Base-by-base conservation (phyloP, 345 rosid species). In the Zanthoxylum bungeanum region DNA sequence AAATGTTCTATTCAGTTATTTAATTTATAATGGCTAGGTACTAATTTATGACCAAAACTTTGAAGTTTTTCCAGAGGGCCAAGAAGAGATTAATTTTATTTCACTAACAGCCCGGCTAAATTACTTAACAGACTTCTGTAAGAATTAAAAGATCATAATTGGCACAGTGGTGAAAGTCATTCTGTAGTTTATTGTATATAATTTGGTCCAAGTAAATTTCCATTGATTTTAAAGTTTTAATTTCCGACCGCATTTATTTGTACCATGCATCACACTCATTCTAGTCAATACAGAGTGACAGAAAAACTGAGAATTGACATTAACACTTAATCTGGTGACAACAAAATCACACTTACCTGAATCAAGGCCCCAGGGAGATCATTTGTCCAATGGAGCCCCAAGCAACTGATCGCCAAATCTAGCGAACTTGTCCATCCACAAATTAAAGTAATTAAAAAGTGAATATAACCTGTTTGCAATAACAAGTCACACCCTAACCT, bases 361-460 rank as follows among this genome's bases (percentile, higher is more conserved):
- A 92, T 95, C 99, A 95, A 91, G 68, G 99, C 85, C 67, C 99
- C 99, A 19, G 96, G 99, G 75, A 95, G 97, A 85, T 95, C 99
- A 80, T 95, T 95, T 63, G 98, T 92, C 98, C 99, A 95, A 46
- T 95, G 99, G 63, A 95, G 96, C 64, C 99, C 99, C 83, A 95
- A 78, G 70, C 93, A 89, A 78, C 96, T 92, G 69, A 95, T 81
- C 65, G 89, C 87, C 85, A 92, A 77, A 85, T 95, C 99, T 75
- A 95, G 79, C 21, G 99, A 95, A 82, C 99, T 95, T 87, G n/a
- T 70, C 56, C 39, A 74, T 51, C 14, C 77, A 81, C 33, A 76
- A 58, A 80, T 16, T 63, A 71, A 78, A 51, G 56, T n/a, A 11
- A 40, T 78, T 59, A 70, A 37, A 63, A 44, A 70, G 10, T 52